Percentiles rank a stretch among this genome's conserved stretches.
Evolutionary conservation across 257 asterid genomes (phyloP).

Genomic region (Petunia secreta): DNA sequence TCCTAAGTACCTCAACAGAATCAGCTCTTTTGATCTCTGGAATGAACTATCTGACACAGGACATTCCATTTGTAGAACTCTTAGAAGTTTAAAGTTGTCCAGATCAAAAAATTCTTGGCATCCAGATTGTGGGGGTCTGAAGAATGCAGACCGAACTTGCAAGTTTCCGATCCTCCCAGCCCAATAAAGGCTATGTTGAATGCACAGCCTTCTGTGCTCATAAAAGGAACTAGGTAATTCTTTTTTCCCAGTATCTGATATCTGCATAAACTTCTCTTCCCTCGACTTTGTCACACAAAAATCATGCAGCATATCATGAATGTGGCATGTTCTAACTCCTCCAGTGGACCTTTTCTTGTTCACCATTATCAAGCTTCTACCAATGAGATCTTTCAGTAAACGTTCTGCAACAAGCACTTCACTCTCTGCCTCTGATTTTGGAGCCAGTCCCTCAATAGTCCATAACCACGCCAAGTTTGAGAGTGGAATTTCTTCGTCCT

Average conservation of each 20-base stretch:
- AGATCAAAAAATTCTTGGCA: neutral
- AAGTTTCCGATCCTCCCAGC: no score
- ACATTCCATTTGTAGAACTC: neutral
- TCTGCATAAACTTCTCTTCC: no score
- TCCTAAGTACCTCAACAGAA: constrained; percentile 21
- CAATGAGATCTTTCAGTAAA: constrained; percentile 22
- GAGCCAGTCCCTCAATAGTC: constrained; percentile 23
- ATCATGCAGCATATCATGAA: neutral
- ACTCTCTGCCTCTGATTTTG: neutral
- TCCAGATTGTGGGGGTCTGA: neutral
- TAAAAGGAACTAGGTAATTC: no score
- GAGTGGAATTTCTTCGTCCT: neutral
- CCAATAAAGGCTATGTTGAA: no score
- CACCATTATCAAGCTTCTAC: constrained; percentile 23
- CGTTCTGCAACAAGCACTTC: constrained; percentile 21
- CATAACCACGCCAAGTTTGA: neutral
- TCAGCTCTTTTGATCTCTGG: neutral
- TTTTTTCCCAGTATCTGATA: no score
- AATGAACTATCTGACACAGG: neutral
- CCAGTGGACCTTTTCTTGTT: neutral
- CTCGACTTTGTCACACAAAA: no score
- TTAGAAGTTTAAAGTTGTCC: neutral
- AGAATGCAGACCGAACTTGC: neutral
- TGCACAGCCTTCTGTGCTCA: no score
- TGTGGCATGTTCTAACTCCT: neutral